These are phyloP conservation scores for Sphaerostilbella broomeana DNA, from an alignment of 2,329 filamentous ascomycete genomes.

Conservation along the genomic window DNA sequence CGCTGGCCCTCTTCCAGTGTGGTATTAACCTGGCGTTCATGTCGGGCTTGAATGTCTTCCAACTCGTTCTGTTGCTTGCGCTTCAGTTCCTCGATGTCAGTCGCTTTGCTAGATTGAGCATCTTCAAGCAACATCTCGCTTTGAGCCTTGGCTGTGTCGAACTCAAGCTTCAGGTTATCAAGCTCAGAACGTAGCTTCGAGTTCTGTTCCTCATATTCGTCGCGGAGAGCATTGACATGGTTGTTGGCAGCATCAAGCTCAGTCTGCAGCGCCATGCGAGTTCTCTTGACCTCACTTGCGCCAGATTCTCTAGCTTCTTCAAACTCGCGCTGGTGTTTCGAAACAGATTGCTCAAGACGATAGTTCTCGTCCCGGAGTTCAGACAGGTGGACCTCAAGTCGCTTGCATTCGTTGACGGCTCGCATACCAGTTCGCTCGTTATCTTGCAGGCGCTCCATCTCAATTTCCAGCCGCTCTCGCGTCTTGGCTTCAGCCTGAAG, in stretches of 20 bases:
- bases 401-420: slow-evolving; percentile 56
- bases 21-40: slow-evolving; percentile 67
- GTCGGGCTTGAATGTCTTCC: slow-evolving; percentile 68
- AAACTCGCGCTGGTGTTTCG: slow-evolving; percentile 72
- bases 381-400: slow-evolving; percentile 48
- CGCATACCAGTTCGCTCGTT: slow-evolving; percentile 60
- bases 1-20: slow-evolving; percentile 75
- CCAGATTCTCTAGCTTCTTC: slow-evolving; percentile 76
- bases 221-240: slow-evolving; percentile 75
- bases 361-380: slow-evolving; percentile 61
- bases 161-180: slow-evolving; percentile 70
- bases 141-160: slow-evolving; percentile 72
- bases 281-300: slow-evolving; percentile 73
- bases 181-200: slow-evolving; percentile 65
- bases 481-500: slow-evolving; percentile 69
- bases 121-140: slow-evolving; percentile 82
- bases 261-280: slow-evolving; percentile 68
- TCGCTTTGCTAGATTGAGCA: slow-evolving; percentile 61
- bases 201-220: slow-evolving; percentile 76
- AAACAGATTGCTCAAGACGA: slow-evolving; percentile 61
- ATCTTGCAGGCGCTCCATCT: slow-evolving; percentile 58
- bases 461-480: slow-evolving; percentile 58
- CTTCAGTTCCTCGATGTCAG: slow-evolving; percentile 43
- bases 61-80: slow-evolving; percentile 61
- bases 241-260: slow-evolving; percentile 80